Percentiles rank a stretch among this genome's conserved stretches.
phyloP scores from a whole-genome alignment of 345 rosid species.

The Citrus medica region DNA sequence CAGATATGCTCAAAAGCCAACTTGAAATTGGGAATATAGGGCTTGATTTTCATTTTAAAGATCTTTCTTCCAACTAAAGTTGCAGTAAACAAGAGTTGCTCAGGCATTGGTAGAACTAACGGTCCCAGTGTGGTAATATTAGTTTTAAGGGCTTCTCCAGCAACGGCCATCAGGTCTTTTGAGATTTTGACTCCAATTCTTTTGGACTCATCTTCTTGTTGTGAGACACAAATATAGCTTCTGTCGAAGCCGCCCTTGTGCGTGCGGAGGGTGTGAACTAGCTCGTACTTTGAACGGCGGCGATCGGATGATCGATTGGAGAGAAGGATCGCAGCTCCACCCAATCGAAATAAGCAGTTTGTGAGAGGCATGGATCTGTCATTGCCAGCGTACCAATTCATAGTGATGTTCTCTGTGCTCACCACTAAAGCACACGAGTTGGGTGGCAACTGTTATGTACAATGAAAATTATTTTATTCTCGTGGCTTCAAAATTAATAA shows the following conservation, averaged over 20 bases:
- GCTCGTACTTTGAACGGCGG: constrained; percentile 43
- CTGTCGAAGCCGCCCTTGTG: constrained; percentile 54
- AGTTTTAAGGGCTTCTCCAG: constrained; percentile 57
- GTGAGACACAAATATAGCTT: constrained; percentile 45
- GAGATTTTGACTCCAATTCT: constrained; percentile 48
- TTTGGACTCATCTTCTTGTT: constrained; percentile 46
- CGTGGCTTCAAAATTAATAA: no score
- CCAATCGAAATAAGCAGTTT: constrained; percentile 53
- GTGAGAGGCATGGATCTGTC: constrained; percentile 56
- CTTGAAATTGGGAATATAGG: constrained; percentile 61
- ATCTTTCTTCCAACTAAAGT: constrained; percentile 38
- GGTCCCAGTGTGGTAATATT: constrained; percentile 71
- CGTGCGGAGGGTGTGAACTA: constrained; percentile 52
- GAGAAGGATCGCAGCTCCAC: constrained; percentile 55
- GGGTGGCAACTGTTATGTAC: constrained; percentile 30
- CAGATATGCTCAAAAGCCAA: constrained; percentile 76
- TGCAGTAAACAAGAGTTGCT: constrained; percentile 46
- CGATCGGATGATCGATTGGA: constrained; percentile 43
- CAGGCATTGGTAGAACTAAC: constrained; percentile 57
- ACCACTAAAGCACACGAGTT: constrained; percentile 59
- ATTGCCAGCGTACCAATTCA: constrained; percentile 44
- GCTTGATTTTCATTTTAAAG: constrained; percentile 41
- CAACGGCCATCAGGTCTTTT: constrained; percentile 54
- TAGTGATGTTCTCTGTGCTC: constrained; percentile 52
- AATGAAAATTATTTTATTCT: not conserved